These are phyloP conservation scores for Purshia tridentata DNA, from an alignment of 306 rosid species.

Conservation along the genomic window DNA sequence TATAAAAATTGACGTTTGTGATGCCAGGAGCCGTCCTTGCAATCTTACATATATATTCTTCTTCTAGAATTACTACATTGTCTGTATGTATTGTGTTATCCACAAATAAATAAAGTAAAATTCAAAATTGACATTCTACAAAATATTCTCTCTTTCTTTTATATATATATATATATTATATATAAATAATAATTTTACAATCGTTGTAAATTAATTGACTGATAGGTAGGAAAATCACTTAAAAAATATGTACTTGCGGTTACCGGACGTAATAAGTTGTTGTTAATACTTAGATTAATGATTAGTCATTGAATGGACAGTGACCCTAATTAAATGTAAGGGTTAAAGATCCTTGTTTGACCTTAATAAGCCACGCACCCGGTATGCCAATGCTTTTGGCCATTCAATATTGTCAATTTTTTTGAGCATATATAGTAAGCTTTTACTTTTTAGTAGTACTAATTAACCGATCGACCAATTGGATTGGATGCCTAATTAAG, in stretches of 20 bases:
- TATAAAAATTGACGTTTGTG: not conserved
- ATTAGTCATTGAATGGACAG: not conserved
- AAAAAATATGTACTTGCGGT: no score
- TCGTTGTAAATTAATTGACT: no score
- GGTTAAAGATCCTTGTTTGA: not conserved
- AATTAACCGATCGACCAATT: no score
- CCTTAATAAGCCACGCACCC: no score
- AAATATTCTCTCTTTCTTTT: no score
- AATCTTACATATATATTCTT: not conserved
- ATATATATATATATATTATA: no score
- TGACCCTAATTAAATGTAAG: not conserved
- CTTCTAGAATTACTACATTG: not conserved
- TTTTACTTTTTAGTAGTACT: no score
- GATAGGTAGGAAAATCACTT: no score
- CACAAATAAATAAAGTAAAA: not conserved
- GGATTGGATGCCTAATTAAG: no score
- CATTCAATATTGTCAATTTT: not conserved
- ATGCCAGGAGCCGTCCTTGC: constrained; percentile 3
- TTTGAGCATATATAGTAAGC: not conserved
- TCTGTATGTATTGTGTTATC: not conserved
- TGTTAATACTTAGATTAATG: not conserved
- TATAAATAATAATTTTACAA: no score
- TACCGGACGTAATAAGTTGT: not conserved
- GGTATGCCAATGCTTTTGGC: no score
- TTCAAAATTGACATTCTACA: not conserved